These are phyloP conservation scores for Pelargonium nanum DNA, from an alignment of 345 rosid species.

Conservation along the genomic window DNA sequence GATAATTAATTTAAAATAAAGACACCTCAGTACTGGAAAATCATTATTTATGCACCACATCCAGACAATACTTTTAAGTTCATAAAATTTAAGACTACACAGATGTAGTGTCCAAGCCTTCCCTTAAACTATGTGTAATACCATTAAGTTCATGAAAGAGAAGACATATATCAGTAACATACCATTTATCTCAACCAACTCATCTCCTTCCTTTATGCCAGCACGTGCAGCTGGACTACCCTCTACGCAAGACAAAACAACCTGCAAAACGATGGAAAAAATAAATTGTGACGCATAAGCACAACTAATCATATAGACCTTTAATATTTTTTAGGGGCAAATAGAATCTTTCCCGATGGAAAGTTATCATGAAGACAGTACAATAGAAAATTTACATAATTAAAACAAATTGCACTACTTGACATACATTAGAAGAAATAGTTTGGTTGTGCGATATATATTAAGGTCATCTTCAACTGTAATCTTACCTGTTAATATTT, in stretches of 20 bases:
- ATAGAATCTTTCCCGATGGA: too few relatives aligned
- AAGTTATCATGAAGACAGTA: too few relatives aligned
- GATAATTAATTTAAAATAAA: background rate
- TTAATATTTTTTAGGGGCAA: background rate
- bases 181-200: conserved; percentile 86
- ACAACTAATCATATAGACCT: background rate
- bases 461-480: too few relatives aligned
- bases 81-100: background rate
- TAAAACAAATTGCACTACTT: too few relatives aligned
- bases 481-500: too few relatives aligned
- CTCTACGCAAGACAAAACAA: conserved; percentile 68
- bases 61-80: background rate
- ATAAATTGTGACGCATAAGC: background rate
- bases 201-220: conserved; percentile 77
- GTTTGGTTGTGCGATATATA: too few relatives aligned
- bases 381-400: too few relatives aligned
- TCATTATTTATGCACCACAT: background rate
- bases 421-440: too few relatives aligned
- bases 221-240: conserved; percentile 91
- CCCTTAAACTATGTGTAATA: background rate
- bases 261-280: conserved; percentile 31
- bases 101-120: background rate
- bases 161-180: conserved; percentile 5
- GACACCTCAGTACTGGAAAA: background rate
- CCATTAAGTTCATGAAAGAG: background rate